Evolutionary conservation across 148 eudicot genomes (phyloP).

Genomic region (Rhododendron kiyosumense): DNA sequence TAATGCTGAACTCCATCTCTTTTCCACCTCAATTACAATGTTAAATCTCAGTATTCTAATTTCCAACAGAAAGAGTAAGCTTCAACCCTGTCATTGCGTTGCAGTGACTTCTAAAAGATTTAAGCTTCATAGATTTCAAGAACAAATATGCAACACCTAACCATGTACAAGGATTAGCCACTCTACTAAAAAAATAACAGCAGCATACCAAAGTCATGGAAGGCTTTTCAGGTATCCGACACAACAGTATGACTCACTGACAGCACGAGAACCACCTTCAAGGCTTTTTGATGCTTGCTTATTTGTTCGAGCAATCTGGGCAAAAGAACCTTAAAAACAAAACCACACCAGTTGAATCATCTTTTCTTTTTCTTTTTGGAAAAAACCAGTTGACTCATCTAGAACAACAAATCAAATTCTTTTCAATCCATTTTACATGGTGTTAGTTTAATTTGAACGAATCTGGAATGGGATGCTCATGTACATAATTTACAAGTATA

Average conservation of each 20-base stretch:
- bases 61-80: neutral
- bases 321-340: neutral
- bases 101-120: neutral
- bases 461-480: neutral
- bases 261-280: neutral
- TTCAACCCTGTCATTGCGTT: neutral
- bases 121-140: neutral
- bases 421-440: neutral
- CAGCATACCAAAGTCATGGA: neutral
- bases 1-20: slow-evolving; percentile 1
- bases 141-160: neutral
- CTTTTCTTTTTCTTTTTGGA: neutral
- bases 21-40: neutral
- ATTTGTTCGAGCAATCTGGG: neutral
- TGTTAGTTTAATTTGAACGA: neutral
- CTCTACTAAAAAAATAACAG: neutral
- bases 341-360: neutral
- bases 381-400: neutral
- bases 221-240: neutral
- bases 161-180: neutral
- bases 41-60: neutral
- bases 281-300: neutral
- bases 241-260: neutral
- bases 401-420: neutral
- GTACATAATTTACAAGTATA: neutral